Evolutionary conservation across 805 yeast species (phyloP).

Genomic region (Candida suzukii): DNA sequence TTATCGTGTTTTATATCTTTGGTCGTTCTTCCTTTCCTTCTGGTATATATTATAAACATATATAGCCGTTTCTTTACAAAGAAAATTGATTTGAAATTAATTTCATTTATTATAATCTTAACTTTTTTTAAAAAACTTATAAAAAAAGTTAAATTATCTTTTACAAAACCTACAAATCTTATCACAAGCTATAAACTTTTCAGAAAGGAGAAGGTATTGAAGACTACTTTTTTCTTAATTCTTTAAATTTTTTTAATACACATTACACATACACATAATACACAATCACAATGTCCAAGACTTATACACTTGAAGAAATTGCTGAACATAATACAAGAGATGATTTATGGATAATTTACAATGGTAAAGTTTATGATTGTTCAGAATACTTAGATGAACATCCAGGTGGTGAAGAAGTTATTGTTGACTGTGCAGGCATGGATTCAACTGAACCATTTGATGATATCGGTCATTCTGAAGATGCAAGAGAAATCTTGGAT

Average conservation of each 20-base stretch:
- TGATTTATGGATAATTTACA: slow-evolving; percentile 78
- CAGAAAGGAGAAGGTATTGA: too few relatives aligned
- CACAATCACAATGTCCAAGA: slow-evolving; percentile 36
- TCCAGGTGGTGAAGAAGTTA: slow-evolving; percentile 70
- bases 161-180: too few relatives aligned
- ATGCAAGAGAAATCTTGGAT: slow-evolving; percentile 73
- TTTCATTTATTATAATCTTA: too few relatives aligned
- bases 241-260: slow-evolving; percentile 1
- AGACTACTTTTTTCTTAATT: not conserved
- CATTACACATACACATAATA: not conserved
- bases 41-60: too few relatives aligned
- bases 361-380: slow-evolving; percentile 74
- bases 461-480: slow-evolving; percentile 97
- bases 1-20: not conserved
- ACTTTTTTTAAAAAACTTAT: too few relatives aligned
- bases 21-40: too few relatives aligned
- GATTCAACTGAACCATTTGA: slow-evolving; percentile 70
- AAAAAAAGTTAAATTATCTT: too few relatives aligned
- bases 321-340: slow-evolving; percentile 66
- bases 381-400: slow-evolving; percentile 67
- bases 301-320: slow-evolving; percentile 60
- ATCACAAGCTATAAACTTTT: too few relatives aligned
- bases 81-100: too few relatives aligned
- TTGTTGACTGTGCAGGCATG: slow-evolving; percentile 71
- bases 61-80: too few relatives aligned